Conservation (phyloP, 257 asterid genomes). For the Coffea eugenioides region DNA sequence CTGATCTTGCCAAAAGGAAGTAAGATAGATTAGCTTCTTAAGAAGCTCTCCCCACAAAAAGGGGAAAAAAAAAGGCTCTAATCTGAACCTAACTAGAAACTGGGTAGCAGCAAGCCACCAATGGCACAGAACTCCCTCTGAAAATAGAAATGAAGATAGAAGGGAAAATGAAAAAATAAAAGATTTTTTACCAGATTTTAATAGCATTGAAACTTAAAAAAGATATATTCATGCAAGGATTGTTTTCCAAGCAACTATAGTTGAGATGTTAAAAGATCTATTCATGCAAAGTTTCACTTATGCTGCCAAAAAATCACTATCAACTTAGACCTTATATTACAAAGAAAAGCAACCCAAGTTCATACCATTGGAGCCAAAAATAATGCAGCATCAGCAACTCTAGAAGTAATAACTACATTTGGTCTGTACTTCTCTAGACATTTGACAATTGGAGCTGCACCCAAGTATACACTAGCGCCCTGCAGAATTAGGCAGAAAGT, state of each 20-base stretch:
- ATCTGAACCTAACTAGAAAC: not conserved
- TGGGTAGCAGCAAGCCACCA: not conserved
- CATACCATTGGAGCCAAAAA: conserved; percentile 94
- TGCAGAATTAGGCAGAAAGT: conserved; percentile 30
- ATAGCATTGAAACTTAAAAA: not conserved
- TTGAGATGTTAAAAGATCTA: not conserved
- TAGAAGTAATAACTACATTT: conserved; percentile 82
- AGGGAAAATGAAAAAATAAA: not conserved
- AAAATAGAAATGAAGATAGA: not conserved
- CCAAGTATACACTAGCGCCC: conserved; percentile 89
- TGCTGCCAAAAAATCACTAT: not conserved
- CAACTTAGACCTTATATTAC: not conserved
- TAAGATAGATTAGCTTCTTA: conserved; percentile 3
- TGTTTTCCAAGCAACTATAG: not conserved
- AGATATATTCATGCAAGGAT: not conserved
- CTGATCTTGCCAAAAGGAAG: conserved; percentile 37
- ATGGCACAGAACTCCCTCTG: not conserved
- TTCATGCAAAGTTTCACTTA: not conserved
- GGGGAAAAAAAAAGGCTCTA: not conserved
- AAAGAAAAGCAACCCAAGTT: conserved; percentile 12
- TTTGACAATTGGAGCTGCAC: conserved; percentile 94
- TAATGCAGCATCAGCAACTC: conserved; percentile 97
- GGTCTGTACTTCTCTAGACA: conserved; percentile 77
- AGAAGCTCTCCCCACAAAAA: not conserved
- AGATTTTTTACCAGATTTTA: not conserved